Evolutionary conservation across 495 filamentous ascomycete genomes (phyloP).

Genomic region (Aspergillus nidulans): DNA sequence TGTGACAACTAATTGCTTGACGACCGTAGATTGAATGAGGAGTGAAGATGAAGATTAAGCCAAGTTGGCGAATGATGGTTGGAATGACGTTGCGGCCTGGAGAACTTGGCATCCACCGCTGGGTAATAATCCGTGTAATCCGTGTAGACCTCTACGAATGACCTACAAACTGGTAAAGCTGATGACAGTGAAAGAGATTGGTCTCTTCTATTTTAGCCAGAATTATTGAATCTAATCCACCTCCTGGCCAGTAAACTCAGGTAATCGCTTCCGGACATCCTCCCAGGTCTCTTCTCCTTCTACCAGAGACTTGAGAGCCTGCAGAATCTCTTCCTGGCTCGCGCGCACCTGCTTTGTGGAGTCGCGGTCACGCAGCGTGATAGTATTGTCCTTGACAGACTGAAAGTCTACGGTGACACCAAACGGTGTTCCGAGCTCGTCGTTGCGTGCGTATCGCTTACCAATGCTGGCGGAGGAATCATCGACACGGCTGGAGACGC

Average conservation of each 20-base stretch:
- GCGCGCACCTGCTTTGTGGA: conserved; percentile 64
- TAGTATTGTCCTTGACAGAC: conserved; percentile 60
- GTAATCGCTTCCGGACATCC: conserved; percentile 56
- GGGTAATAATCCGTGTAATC: background rate
- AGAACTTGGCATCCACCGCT: conserved; percentile 29
- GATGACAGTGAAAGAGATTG: background rate
- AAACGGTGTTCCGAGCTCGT: conserved; percentile 63
- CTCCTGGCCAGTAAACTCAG: conserved; percentile 66
- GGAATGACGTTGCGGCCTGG: conserved; percentile 25
- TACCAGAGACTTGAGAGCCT: conserved; percentile 55
- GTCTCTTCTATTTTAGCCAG: background rate
- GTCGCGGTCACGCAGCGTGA: conserved; percentile 67
- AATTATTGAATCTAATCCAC: conserved; percentile 41
- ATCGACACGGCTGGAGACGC: conserved; percentile 61
- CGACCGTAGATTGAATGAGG: background rate
- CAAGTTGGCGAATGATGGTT: conserved; percentile 4
- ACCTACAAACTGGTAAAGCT: background rate
- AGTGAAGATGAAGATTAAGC: conserved; percentile 3
- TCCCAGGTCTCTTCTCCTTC: conserved; percentile 63
- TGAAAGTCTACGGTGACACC: conserved; percentile 69
- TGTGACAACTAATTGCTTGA: background rate
- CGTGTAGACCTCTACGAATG: background rate
- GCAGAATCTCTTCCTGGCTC: conserved; percentile 60
- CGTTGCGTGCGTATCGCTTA: conserved; percentile 63
- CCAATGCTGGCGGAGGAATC: conserved; percentile 65